Base-by-base conservation (phyloP, 2,329 filamentous ascomycete genomes). In the Sporothrix pallida region DNA sequence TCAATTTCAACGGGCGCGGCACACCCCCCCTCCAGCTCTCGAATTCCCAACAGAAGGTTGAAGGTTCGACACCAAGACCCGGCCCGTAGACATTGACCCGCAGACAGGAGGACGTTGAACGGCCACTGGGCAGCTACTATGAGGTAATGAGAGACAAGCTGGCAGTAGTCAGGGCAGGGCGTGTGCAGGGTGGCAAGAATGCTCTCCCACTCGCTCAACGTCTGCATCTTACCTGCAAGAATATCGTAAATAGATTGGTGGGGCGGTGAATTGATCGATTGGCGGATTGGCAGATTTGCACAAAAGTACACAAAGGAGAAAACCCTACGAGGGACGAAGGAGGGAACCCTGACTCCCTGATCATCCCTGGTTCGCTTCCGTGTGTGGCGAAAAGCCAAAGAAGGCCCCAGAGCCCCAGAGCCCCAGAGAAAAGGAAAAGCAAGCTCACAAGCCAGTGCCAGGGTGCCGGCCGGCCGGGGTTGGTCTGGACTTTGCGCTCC, bases 121-220 rank as follows among this genome's bases (percentile, higher is more conserved):
- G 23, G 54, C 54, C n/a, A 54, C 50, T n/a, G 17, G 50, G 60
- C 31, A 31, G 3, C 31, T 31, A 2, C 60, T 46, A 65, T 65
- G 17, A 65, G 46, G 58, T 42, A 63, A 44, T 10, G 31, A 31
- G 31, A 31, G 31, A 31, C 31, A 31, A 42, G 31, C 37, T 65
- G 60, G 8, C 60, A 65, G 62, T 65, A 65, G 62, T 65, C 62
- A 65, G 62, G 62, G 62, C 62, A 26, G n/a, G 15, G 54, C 23
- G 23, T 4, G 42, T 46, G 20, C 62, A 15, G 62, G n/a, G 62
- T 65, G 62, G 62, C 62, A 42, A 65, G n/a, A 65, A 65, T 6
- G 42, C n/a, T 26, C 20, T 31, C 31, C 5, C 31, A 5, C 31
- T 31, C 31, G 31, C 31, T 26, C 42, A 65, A 65, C 10, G 42